These are phyloP conservation scores for Blastomyces parvus DNA, from an alignment of 2,329 filamentous ascomycete genomes.

Conservation along the genomic window DNA sequence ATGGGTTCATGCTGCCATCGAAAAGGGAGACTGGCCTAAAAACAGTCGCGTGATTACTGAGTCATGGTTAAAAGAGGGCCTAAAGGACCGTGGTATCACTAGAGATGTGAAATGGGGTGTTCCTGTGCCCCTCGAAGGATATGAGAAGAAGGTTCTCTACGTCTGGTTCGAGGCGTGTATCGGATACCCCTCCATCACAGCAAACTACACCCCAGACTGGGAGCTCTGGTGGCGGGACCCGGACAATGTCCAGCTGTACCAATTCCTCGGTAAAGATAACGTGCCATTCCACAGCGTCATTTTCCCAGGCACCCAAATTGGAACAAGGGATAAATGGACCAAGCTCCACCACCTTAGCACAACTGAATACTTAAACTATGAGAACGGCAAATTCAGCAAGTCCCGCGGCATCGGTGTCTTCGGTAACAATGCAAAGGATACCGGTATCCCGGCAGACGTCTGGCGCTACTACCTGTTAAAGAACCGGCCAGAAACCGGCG, in stretches of 20 bases:
- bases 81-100: conserved; percentile 71
- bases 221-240: conserved; percentile 82
- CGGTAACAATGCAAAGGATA: conserved; percentile 70
- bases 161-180: conserved; percentile 80
- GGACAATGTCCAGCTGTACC: conserved; percentile 69
- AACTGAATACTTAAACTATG: conserved; percentile 73
- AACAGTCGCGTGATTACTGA: conserved; percentile 39
- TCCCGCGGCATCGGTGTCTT: conserved; percentile 75
- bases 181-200: conserved; percentile 78
- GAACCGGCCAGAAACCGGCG: conserved; percentile 65
- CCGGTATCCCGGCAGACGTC: conserved; percentile 65
- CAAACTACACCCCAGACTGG: conserved; percentile 72
- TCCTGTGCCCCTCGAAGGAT: conserved; percentile 44
- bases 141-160: conserved; percentile 67
- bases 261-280: conserved; percentile 84
- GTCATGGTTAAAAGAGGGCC: conserved; percentile 54
- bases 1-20: conserved; percentile 66
- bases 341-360: conserved; percentile 73
- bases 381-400: conserved; percentile 76
- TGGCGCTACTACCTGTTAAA: conserved; percentile 79
- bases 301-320: conserved; percentile 73
- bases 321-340: conserved; percentile 71
- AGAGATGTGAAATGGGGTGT: conserved; percentile 78
- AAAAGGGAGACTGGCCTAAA: conserved; percentile 50
- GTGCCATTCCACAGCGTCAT: conserved; percentile 72